These are phyloP conservation scores for Tricholoma furcatifolium DNA, from an alignment of 768 basidiomycete species.

Conservation along the genomic window DNA sequence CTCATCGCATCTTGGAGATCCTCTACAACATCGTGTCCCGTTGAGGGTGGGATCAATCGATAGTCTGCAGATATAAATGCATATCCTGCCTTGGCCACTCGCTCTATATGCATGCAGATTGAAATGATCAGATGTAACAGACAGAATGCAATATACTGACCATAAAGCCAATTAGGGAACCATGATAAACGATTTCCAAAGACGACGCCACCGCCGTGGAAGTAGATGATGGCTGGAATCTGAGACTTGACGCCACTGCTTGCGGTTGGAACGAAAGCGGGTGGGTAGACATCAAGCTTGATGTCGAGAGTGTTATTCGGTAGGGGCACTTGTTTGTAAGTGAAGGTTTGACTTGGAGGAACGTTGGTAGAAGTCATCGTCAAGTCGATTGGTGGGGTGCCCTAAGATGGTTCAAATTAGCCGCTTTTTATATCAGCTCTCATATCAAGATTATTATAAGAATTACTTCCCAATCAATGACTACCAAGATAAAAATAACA, in stretches of 20 bases:
- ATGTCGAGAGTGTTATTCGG: slow-evolving; percentile 5
- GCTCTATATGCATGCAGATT: slow-evolving; percentile 31
- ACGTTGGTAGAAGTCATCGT: too few relatives aligned
- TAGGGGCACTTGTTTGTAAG: slow-evolving; percentile 17
- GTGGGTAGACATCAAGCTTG: slow-evolving; percentile 23
- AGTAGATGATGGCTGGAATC: slow-evolving; percentile 40
- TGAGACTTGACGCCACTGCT: not conserved
- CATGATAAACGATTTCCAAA: slow-evolving; percentile 59
- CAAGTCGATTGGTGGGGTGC: too few relatives aligned
- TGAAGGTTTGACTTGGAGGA: slow-evolving; percentile 10
- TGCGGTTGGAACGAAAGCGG: slow-evolving; percentile 1
- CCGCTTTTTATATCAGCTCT: too few relatives aligned
- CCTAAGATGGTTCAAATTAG: too few relatives aligned
- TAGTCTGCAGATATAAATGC: slow-evolving; percentile 67
- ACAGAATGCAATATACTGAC: slow-evolving; percentile 33
- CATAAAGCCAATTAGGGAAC: slow-evolving; percentile 63
- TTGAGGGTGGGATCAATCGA: slow-evolving; percentile 51
- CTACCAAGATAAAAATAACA: too few relatives aligned
- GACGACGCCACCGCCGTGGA: slow-evolving; percentile 57
- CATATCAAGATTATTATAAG: too few relatives aligned
- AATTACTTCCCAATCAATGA: too few relatives aligned
- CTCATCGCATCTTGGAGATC: slow-evolving; percentile 58
- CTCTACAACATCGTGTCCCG: slow-evolving; percentile 53
- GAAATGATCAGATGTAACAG: not conserved
- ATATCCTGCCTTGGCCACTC: slow-evolving; percentile 43